Percentiles rank a stretch among this genome's conserved stretches.
These are phyloP conservation scores for Zygoascus bituminiphila DNA, from an alignment of 805 yeast genomes.

Conservation along the genomic window DNA sequence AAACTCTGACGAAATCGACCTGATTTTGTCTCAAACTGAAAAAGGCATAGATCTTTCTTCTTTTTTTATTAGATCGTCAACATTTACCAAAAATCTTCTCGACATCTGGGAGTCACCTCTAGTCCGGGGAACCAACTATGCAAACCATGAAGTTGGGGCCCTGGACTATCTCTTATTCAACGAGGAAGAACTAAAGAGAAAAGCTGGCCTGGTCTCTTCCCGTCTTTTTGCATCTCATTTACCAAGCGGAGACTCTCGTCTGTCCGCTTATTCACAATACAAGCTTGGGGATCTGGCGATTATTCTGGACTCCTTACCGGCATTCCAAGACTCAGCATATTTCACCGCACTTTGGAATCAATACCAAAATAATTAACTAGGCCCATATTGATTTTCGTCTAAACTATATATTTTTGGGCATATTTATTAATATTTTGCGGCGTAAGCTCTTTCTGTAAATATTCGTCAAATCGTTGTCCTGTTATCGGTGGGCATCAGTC, in stretches of 20 bases:
- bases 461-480: no score
- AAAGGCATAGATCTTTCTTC: neutral
- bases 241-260: neutral
- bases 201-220: neutral
- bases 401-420: no score
- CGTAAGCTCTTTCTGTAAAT: no score
- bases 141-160: neutral
- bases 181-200: neutral
- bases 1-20: neutral
- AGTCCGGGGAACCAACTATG: neutral
- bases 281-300: neutral
- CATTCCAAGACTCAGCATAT: neutral
- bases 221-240: neutral
- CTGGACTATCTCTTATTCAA: neutral
- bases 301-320: neutral
- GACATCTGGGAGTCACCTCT: conserved; percentile 1
- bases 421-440: no score
- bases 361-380: no score
- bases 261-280: neutral
- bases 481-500: no score
- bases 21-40: neutral
- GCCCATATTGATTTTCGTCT: no score
- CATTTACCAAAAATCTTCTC: neutral
- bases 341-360: neutral
- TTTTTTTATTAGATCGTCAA: neutral